phyloP scores from a whole-genome alignment of 2,329 filamentous ascomycete genomes.

The Stenocarpella maydis region DNA sequence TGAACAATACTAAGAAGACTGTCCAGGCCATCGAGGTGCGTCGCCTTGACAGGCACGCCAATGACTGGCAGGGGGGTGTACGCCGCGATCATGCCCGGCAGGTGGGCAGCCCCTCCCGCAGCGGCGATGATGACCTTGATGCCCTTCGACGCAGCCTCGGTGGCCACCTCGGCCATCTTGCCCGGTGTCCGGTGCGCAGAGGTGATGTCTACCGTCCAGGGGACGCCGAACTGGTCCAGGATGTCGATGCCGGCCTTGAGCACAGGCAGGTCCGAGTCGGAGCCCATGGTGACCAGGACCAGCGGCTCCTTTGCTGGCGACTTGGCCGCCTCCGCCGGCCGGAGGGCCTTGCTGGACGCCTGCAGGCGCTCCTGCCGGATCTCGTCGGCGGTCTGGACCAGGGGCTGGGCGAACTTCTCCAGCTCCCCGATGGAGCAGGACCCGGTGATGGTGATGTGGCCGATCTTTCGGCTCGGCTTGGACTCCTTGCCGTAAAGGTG shows the following conservation, averaged over 20 bases:
- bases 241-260: conserved; percentile 72
- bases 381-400: conserved; percentile 71
- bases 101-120: conserved; percentile 76
- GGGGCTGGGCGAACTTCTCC: conserved; percentile 65
- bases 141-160: conserved; percentile 68
- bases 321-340: conserved; percentile 42
- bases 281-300: conserved; percentile 85
- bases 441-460: conserved; percentile 86
- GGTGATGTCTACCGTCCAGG: conserved; percentile 77
- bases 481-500: conserved; percentile 94
- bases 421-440: conserved; percentile 72
- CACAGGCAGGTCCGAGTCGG: conserved; percentile 77
- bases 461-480: conserved; percentile 91
- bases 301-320: conserved; percentile 52
- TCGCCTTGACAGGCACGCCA: conserved; percentile 79
- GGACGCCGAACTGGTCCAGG: conserved; percentile 74
- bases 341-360: conserved; percentile 49
- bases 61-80: conserved; percentile 78
- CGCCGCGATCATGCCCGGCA: conserved; percentile 79
- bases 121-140: conserved; percentile 80
- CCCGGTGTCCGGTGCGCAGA: conserved; percentile 80
- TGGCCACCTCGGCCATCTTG: conserved; percentile 74
- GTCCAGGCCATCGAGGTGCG: conserved; percentile 75
- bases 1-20: conserved; percentile 78
- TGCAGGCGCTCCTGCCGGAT: conserved; percentile 65